Percentiles rank a stretch among this genome's conserved stretches.
These are phyloP conservation scores for Fusarium euwallaceae DNA, from an alignment of 2,329 filamentous ascomycete species.

Conservation along the genomic window DNA sequence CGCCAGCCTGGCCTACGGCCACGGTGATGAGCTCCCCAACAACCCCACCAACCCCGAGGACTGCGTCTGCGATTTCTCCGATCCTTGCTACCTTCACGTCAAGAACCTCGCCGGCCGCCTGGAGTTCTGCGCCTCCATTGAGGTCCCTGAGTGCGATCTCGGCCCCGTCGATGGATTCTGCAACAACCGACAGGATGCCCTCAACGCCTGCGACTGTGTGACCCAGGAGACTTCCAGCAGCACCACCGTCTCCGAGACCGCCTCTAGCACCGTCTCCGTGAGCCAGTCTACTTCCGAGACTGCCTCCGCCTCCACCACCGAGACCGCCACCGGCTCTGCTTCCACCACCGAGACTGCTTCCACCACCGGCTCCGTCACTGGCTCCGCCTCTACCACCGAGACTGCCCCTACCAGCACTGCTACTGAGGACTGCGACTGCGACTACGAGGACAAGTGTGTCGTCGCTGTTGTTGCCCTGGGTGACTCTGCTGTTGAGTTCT, in stretches of 20 bases:
- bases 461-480: neutral
- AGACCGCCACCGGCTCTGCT: neutral
- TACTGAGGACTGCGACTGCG: neutral
- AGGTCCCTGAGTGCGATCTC: neutral
- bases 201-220: constrained; percentile 1
- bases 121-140: neutral
- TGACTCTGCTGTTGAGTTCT: neutral
- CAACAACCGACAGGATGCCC: fast-evolving
- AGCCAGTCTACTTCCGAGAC: neutral
- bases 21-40: too few relatives aligned
- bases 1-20: constrained; percentile 43
- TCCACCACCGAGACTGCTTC: constrained; percentile 6
- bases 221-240: neutral
- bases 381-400: neutral
- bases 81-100: constrained; percentile 17
- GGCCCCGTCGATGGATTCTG: neutral
- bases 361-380: neutral
- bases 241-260: constrained; percentile 6
- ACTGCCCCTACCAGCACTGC: neutral
- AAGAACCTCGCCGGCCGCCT: fast-evolving
- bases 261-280: too few relatives aligned
- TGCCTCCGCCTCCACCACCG: constrained; percentile 1
- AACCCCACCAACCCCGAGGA: neutral
- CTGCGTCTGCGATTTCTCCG: constrained; percentile 19
- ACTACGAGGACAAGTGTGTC: neutral